Evolutionary conservation across 2,329 filamentous ascomycete genomes (phyloP).

Genomic region (Colletotrichum simmondsii): DNA sequence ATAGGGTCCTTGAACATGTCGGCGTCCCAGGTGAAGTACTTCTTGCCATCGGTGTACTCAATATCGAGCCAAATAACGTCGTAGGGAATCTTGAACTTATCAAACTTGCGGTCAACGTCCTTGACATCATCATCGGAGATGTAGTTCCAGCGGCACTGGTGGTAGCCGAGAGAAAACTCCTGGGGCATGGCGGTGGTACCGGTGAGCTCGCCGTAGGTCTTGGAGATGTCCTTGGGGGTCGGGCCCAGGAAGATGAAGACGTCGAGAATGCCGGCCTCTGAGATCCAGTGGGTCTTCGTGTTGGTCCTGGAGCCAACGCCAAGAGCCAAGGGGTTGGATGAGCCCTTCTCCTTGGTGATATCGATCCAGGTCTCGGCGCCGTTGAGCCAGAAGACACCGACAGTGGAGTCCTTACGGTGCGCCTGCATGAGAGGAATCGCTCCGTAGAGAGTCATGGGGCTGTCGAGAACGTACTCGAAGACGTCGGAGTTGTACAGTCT

Average conservation of each 20-base stretch:
- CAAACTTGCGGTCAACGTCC: conserved; percentile 95
- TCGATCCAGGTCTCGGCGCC: conserved; percentile 98
- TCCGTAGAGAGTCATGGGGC: conserved; percentile 98
- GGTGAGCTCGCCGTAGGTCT: conserved; percentile 88
- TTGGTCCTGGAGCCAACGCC: conserved; percentile 75
- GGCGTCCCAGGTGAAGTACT: conserved; percentile 98
- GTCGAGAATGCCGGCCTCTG: conserved; percentile 88
- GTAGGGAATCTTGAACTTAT: conserved; percentile 94
- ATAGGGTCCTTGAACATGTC: conserved; percentile 88
- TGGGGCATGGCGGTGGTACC: conserved; percentile 92
- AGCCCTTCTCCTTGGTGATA: conserved; percentile 81
- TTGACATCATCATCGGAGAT: conserved; percentile 96
- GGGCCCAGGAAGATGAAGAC: conserved; percentile 95
- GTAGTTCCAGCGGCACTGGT: conserved; percentile 99
- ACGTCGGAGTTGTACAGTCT: conserved; percentile 96
- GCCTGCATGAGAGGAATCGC: conserved; percentile 98
- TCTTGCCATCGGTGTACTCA: conserved; percentile 95
- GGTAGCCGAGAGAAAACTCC: conserved; percentile 91
- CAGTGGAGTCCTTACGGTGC: conserved; percentile 90
- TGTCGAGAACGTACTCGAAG: conserved; percentile 97
- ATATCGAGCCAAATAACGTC: conserved; percentile 99
- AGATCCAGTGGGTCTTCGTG: conserved; percentile 97
- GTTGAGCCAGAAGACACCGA: conserved; percentile 98
- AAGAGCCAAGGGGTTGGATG: conserved; percentile 81
- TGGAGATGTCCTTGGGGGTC: conserved; percentile 82